phyloP scores from a whole-genome alignment of 2,329 filamentous ascomycete species.

The Byssochlamys sp. region DNA sequence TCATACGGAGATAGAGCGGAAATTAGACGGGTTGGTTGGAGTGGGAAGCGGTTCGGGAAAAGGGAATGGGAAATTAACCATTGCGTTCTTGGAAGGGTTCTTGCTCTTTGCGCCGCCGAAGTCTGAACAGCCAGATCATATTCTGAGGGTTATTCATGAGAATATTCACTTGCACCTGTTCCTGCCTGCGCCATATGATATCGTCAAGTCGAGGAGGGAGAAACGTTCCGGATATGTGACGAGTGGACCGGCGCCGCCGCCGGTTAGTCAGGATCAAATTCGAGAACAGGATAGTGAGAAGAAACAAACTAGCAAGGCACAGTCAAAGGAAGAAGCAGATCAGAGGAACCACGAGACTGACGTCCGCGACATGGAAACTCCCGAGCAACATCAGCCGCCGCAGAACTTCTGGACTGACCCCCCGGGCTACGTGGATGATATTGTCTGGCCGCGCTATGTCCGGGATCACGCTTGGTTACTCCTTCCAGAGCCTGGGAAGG shows the following conservation, averaged over 20 bases:
- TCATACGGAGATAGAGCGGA: slow-evolving; percentile 13
- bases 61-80: slow-evolving; percentile 23
- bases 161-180: slow-evolving; percentile 67
- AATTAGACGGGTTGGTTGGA: slow-evolving; percentile 7
- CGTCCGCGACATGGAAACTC: background rate
- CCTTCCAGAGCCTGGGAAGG: slow-evolving; percentile 55
- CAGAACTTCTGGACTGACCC: slow-evolving; percentile 93
- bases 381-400: slow-evolving; percentile 27
- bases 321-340: slow-evolving; percentile 12
- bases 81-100: slow-evolving; percentile 82
- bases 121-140: slow-evolving; percentile 14
- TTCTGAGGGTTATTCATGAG: slow-evolving; percentile 20
- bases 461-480: slow-evolving; percentile 75
- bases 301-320: slow-evolving; percentile 4
- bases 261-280: slow-evolving; percentile 3
- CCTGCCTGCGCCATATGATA: slow-evolving; percentile 56
- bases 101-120: slow-evolving; percentile 57
- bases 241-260: slow-evolving; percentile 29
- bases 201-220: slow-evolving; percentile 32
- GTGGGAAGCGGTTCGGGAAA: background rate
- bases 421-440: slow-evolving; percentile 80
- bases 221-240: slow-evolving; percentile 40
- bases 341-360: slow-evolving; percentile 10
- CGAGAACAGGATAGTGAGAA: slow-evolving; percentile 1
- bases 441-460: slow-evolving; percentile 95